These are phyloP conservation scores for Kodamaea alishanica DNA, from an alignment of 1,139 yeast genomes.

Conservation along the genomic window DNA sequence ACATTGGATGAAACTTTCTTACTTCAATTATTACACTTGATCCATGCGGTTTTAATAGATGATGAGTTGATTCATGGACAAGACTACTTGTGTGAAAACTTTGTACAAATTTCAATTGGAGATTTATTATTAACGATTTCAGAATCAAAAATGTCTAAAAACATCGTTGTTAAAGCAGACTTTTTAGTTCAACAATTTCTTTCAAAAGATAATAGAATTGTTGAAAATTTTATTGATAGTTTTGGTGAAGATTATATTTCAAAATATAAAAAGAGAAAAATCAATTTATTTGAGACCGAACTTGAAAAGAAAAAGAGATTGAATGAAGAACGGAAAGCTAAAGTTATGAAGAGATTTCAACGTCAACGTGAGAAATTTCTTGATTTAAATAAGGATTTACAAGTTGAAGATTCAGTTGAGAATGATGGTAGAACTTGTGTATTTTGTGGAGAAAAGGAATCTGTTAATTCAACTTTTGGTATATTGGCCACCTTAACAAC, in stretches of 20 bases:
- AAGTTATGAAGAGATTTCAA: constrained; percentile 41
- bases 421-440: constrained; percentile 47
- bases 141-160: constrained; percentile 49
- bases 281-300: constrained; percentile 28
- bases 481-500: constrained; percentile 41
- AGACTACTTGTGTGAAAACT: constrained; percentile 38
- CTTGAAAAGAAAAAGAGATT: constrained; percentile 44
- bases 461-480: constrained; percentile 47
- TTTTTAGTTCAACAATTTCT: constrained; percentile 49
- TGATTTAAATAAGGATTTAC: constrained; percentile 27
- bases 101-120: constrained; percentile 53
- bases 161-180: constrained; percentile 52
- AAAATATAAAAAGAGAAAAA: constrained; percentile 31
- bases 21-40: constrained; percentile 58
- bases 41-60: constrained; percentile 63
- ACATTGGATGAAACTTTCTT: constrained; percentile 51
- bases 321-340: constrained; percentile 36
- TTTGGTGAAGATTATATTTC: constrained; percentile 56
- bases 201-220: constrained; percentile 43
- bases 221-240: constrained; percentile 49
- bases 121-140: constrained; percentile 50
- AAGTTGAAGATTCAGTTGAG: constrained; percentile 12
- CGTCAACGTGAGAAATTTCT: constrained; percentile 39
- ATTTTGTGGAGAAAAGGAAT: constrained; percentile 60
- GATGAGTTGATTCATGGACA: constrained; percentile 43